Evolutionary conservation across 2,329 filamentous ascomycete genomes (phyloP).

Genomic region (Mycosphaerella arachidis): DNA sequence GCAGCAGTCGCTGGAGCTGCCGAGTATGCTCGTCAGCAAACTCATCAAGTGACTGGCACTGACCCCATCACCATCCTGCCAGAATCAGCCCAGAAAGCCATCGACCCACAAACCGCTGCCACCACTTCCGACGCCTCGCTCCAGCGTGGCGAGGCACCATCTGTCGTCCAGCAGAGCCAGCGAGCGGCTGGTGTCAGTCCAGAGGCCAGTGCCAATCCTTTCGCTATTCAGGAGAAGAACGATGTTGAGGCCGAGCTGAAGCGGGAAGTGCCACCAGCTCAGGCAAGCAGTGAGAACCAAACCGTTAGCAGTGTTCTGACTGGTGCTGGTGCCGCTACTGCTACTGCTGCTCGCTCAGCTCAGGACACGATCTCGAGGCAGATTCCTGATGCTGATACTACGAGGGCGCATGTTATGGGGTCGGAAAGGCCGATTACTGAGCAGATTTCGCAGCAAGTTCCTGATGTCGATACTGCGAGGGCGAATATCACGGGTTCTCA

Average conservation of each 20-base stretch:
- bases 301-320: background rate
- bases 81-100: slow-evolving; percentile 43
- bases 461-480: too few species aligned
- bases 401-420: background rate
- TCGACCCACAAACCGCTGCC: slow-evolving; percentile 25
- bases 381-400: background rate
- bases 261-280: slow-evolving; percentile 51
- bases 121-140: background rate
- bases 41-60: slow-evolving; percentile 39
- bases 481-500: background rate
- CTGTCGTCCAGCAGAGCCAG: slow-evolving; percentile 67
- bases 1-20: slow-evolving; percentile 38
- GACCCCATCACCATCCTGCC: slow-evolving; percentile 45
- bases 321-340: slow-evolving; percentile 35
- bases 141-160: slow-evolving; percentile 45
- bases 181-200: slow-evolving; percentile 58
- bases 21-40: slow-evolving; percentile 35
- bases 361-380: background rate
- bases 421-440: background rate
- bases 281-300: slow-evolving; percentile 3
- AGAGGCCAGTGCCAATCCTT: slow-evolving; percentile 62
- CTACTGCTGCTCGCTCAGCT: slow-evolving; percentile 30
- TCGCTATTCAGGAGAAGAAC: slow-evolving; percentile 45
- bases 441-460: background rate
- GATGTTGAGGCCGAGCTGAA: slow-evolving; percentile 66